Conservation (phyloP, 2,329 filamentous ascomycete genomes). For the Chrysoporthe austroafricana region DNA sequence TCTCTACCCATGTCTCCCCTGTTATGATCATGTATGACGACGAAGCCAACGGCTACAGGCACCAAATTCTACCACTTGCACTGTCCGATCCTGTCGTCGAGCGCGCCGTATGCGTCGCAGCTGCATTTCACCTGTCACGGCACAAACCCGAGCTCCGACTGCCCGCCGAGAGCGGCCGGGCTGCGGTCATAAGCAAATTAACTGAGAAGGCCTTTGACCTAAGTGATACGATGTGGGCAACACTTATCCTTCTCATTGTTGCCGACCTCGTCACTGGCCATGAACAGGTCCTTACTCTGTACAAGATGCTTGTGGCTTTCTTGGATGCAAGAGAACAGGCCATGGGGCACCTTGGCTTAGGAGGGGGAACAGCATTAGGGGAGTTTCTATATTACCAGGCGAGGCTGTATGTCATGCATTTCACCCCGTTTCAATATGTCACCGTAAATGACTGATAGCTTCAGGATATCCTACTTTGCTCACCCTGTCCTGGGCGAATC, state of each 20-base stretch:
- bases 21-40: conserved; percentile 29
- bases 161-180: conserved; percentile 24
- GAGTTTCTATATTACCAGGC: conserved; percentile 25
- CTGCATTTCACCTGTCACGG: conserved; percentile 26
- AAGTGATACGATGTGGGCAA: conserved; percentile 25
- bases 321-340: conserved; percentile 18
- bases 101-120: conserved; percentile 28
- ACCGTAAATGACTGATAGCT: neutral
- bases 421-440: neutral
- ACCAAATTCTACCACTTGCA: conserved; percentile 26
- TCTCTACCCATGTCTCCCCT: conserved; percentile 23
- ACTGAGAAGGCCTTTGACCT: conserved; percentile 15
- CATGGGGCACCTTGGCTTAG: neutral
- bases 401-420: conserved; percentile 12
- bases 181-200: conserved; percentile 23
- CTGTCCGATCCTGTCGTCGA: conserved; percentile 22
- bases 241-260: conserved; percentile 24
- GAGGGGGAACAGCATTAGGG: conserved; percentile 1
- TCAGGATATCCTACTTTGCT: conserved; percentile 24
- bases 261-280: conserved; percentile 26
- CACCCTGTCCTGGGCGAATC: conserved; percentile 24
- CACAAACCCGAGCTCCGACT: conserved; percentile 24
- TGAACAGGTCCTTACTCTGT: conserved; percentile 24
- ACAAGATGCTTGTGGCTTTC: conserved; percentile 27
- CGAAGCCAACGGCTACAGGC: conserved; percentile 25